phyloP scores from a whole-genome alignment of 202 grass and related monocot genomes.

The Schoenoplectus triqueter region DNA sequence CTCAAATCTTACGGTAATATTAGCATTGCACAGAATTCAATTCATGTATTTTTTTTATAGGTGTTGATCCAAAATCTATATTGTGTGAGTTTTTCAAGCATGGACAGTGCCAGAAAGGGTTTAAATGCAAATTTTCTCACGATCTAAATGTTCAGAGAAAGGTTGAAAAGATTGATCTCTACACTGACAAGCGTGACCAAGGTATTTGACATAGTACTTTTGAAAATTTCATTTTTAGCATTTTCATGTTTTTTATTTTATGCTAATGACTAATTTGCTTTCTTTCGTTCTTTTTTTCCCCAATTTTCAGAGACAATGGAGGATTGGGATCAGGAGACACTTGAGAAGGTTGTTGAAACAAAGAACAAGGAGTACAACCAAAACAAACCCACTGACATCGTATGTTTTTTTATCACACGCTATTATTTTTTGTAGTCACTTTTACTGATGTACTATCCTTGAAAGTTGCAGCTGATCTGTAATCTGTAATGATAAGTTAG shows the following conservation, averaged over 20 bases:
- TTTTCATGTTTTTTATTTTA: not conserved
- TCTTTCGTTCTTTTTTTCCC: constrained; percentile 13
- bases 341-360: constrained; percentile 88
- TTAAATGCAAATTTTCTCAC: constrained; percentile 99
- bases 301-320: constrained; percentile 81
- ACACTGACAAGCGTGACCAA: constrained; percentile 87
- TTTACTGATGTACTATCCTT: not conserved
- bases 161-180: constrained; percentile 99
- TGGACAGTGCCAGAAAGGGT: constrained; percentile 90
- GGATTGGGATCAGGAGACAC: constrained; percentile 96
- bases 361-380: constrained; percentile 92
- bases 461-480: constrained; percentile 13
- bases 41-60: constrained; percentile 51
- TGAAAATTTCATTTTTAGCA: not conserved
- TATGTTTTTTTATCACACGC: constrained; percentile 42
- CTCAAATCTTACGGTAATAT: constrained; percentile 8
- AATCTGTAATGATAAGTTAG: not conserved
- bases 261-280: not conserved
- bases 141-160: constrained; percentile 97
- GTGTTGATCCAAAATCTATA: constrained; percentile 98
- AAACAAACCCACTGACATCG: constrained; percentile 99
- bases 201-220: constrained; percentile 43
- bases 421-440: not conserved
- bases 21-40: constrained; percentile 30
- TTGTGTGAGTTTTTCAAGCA: constrained; percentile 95